Evolutionary conservation across 2,329 filamentous ascomycete genomes (phyloP).

Genomic region (Metarhizium humberi): DNA sequence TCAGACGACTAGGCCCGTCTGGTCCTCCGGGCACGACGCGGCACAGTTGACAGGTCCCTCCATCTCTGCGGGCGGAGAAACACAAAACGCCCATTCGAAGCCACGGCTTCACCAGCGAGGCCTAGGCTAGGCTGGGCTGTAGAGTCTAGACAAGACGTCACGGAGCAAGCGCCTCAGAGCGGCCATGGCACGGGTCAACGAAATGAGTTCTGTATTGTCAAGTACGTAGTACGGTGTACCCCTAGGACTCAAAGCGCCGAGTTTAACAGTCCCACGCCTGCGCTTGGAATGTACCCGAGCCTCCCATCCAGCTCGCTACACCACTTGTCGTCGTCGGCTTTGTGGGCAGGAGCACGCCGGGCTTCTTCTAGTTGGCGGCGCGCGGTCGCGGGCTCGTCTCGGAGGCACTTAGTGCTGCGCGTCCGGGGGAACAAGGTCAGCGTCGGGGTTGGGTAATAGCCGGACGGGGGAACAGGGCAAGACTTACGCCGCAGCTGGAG

Average conservation of each 20-base stretch:
- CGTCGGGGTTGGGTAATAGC: too few species aligned
- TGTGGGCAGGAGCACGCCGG: not conserved
- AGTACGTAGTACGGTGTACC: not conserved
- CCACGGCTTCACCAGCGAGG: too few species aligned
- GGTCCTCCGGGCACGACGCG: too few species aligned
- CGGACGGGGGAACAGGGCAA: not conserved
- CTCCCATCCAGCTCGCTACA: not conserved
- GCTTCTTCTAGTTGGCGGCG: not conserved
- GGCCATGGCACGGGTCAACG: not conserved
- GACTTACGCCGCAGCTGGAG: conserved; percentile 13
- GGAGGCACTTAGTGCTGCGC: not conserved
- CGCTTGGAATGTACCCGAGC: not conserved
- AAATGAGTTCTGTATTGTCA: not conserved
- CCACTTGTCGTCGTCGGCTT: not conserved
- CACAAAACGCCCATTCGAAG: too few species aligned
- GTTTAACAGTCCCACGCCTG: not conserved
- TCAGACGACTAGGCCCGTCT: too few species aligned
- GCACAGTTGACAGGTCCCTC: too few species aligned
- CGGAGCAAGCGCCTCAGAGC: not conserved
- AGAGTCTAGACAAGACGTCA: too few species aligned
- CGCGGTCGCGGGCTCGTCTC: not conserved
- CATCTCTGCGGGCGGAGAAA: too few species aligned
- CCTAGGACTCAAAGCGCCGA: not conserved
- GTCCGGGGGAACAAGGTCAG: not conserved
- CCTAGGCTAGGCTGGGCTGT: too few species aligned